Evolutionary conservation across 306 rosid species (phyloP).

Genomic region (peach (Prunus persica)): Prunus_persica_NCBIv2 NC_034014.1:20417001-20417500

Average conservation of each 20-base stretch:
- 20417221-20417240: not conserved
- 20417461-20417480: not conserved
- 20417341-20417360: conserved; percentile 29
- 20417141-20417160: not conserved
- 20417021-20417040: not conserved
- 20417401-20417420: conserved; percentile 52
- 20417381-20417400: conserved; percentile 35
- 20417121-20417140: not conserved
- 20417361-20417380: conserved; percentile 19
- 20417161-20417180: not conserved
- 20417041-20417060: not conserved
- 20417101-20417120: not conserved
- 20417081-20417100: not conserved
- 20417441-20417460: not conserved
- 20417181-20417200: not conserved
- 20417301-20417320: not conserved
- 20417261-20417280: too few relatives aligned
- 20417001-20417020: not conserved
- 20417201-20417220: not conserved
- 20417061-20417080: not conserved
- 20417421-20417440: not conserved
- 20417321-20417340: conserved; percentile 36
- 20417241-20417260: not conserved
- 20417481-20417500: not conserved
- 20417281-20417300: too few relatives aligned